Evolutionary conservation across 768 basidiomycete species (phyloP), one percentile per base, ranked within the genome.

Genomic region (Candolleomyces eurysporus): DNA sequence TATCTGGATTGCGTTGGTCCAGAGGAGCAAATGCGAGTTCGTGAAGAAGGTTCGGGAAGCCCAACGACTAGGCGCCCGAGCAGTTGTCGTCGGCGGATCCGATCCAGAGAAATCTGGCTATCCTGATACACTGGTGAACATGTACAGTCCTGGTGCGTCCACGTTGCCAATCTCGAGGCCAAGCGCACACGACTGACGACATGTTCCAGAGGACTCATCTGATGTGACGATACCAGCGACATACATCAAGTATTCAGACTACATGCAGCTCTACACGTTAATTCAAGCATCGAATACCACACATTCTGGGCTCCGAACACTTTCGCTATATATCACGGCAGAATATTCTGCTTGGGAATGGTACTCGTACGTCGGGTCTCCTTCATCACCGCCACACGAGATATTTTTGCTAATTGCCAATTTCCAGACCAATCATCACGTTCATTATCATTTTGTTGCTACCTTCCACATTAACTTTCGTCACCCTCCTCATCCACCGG

Each of bases 51-150:
- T 87, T 42, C 76, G 89, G 52, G 85, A 87, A 66, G 90, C 88
- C 7, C 83, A 87, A 69, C 71, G 80, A 48, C 76, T 92, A 21
- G 95, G 95, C 10, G 95, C 96, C 5, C 84, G 79, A 66, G 96
- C 89, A 4, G 88, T 97, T 50, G 87, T 98, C n/a, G 92, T 98
- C 8, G 96, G 96, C 42, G 96, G 96, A 40, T 82, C 88, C 65
- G 79, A 88, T 66, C 87, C 88, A 19, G 84, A 81, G 19, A 68
- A 81, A 60, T 82, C 80, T 40, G 91, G 87, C 7, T 82, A 83
- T 64, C 84, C 94, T 40, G 89, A 94, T 69, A 81, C 84, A 30
- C 79, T 97, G 63, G 82, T 95, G 57, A 94, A 91, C 67, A 96
- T 97, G 92, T 97, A 91, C 75, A 92, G 90, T 72, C 91, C 91